phyloP scores from a whole-genome alignment of 1,284 basidiomycete genomes.

The Heterobasidion occidentale region DNA sequence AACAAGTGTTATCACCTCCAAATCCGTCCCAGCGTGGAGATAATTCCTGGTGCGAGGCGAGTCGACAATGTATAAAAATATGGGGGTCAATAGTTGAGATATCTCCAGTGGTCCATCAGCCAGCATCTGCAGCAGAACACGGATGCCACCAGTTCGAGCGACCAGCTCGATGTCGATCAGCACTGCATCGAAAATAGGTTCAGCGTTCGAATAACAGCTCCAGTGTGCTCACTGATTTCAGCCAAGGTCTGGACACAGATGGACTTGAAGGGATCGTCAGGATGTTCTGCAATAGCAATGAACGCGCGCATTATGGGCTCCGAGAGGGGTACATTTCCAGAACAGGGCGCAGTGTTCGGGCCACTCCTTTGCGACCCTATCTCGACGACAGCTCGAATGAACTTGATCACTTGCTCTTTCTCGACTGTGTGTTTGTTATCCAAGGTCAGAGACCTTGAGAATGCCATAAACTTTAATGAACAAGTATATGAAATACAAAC shows the following conservation, averaged over 20 bases:
- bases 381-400: slow-evolving; percentile 81
- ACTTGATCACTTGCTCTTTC: slow-evolving; percentile 91
- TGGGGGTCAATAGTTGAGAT: slow-evolving; percentile 75
- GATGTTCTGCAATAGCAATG: slow-evolving; percentile 88
- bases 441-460: slow-evolving; percentile 67
- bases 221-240: slow-evolving; percentile 67
- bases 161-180: slow-evolving; percentile 84
- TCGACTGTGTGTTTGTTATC: slow-evolving; percentile 82
- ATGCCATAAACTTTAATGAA: background rate
- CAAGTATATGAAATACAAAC: slow-evolving; percentile 13
- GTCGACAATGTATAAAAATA: slow-evolving; percentile 84
- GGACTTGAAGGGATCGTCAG: slow-evolving; percentile 82
- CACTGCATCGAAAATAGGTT: slow-evolving; percentile 31
- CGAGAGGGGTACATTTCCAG: slow-evolving; percentile 52
- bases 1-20: slow-evolving; percentile 56
- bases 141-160: slow-evolving; percentile 75
- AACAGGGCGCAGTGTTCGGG: slow-evolving; percentile 29
- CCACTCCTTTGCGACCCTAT: slow-evolving; percentile 53
- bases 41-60: slow-evolving; percentile 78
- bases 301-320: slow-evolving; percentile 82
- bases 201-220: slow-evolving; percentile 8
- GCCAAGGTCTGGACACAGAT: slow-evolving; percentile 87
- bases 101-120: slow-evolving; percentile 87
- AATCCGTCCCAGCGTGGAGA: slow-evolving; percentile 77
- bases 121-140: slow-evolving; percentile 81